phyloP scores from a whole-genome alignment of 495 filamentous ascomycete genomes.

The Xylaria telfairii region DNA sequence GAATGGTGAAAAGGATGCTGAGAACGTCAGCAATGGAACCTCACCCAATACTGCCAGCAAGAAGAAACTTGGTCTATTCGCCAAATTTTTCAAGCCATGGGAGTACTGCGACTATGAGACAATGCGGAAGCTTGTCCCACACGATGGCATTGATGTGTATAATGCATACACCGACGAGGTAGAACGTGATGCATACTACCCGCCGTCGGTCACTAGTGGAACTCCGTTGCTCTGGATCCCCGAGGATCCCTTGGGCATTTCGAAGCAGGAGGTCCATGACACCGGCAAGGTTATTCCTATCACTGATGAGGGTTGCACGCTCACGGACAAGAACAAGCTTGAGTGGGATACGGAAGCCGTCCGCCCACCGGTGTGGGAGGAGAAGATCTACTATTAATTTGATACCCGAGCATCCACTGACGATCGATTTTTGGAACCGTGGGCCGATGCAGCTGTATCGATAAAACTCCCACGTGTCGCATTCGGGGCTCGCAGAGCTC shows the following conservation, averaged over 20 bases:
- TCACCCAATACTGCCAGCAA: constrained; percentile 30
- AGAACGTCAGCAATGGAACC: constrained; percentile 32
- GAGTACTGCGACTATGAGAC: constrained; percentile 72
- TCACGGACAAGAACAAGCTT: constrained; percentile 82
- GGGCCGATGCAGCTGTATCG: neutral
- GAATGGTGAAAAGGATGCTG: constrained; percentile 40
- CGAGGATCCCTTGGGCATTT: constrained; percentile 75
- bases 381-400: constrained; percentile 64
- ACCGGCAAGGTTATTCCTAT: constrained; percentile 75
- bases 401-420: constrained; percentile 14
- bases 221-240: constrained; percentile 86
- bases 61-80: constrained; percentile 56
- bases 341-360: constrained; percentile 75
- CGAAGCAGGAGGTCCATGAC: constrained; percentile 76
- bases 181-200: constrained; percentile 75
- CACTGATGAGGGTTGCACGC: constrained; percentile 80
- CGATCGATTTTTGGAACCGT: neutral
- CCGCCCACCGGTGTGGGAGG: constrained; percentile 79
- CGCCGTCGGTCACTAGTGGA: constrained; percentile 69
- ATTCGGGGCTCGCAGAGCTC: neutral
- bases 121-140: constrained; percentile 75
- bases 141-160: constrained; percentile 46
- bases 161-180: constrained; percentile 63
- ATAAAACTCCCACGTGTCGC: neutral
- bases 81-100: constrained; percentile 81